Evolutionary conservation across 2,329 filamentous ascomycete species (phyloP).

Genomic region (Calonectria montana): DNA sequence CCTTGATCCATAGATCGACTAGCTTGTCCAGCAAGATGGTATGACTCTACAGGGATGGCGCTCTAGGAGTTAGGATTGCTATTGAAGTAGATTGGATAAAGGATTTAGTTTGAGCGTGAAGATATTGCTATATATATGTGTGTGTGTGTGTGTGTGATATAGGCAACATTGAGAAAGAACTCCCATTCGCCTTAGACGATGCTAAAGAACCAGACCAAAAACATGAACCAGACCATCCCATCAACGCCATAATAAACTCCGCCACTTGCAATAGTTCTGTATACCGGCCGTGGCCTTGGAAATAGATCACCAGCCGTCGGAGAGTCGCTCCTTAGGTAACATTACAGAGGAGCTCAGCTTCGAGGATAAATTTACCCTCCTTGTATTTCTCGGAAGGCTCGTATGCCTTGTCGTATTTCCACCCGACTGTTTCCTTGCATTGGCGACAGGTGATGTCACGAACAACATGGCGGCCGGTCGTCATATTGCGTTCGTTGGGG

Average conservation of each 20-base stretch:
- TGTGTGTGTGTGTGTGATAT: not conserved
- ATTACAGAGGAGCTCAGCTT: constrained; percentile 87
- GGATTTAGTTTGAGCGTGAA: constrained; percentile 11
- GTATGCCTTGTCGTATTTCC: constrained; percentile 99
- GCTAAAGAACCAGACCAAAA: constrained; percentile 10
- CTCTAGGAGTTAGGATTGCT: constrained; percentile 8
- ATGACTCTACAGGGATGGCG: constrained; percentile 15
- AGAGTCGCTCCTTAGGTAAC: constrained; percentile 63
- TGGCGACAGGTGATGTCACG: constrained; percentile 92
- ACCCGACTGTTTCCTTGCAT: constrained; percentile 93
- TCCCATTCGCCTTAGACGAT: constrained; percentile 28
- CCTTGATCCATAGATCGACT: not conserved
- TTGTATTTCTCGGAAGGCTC: constrained; percentile 96
- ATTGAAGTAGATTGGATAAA: constrained; percentile 8
- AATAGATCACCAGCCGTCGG: not conserved
- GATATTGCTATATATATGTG: not conserved
- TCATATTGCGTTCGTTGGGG: constrained; percentile 97
- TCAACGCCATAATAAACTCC: constrained; percentile 30
- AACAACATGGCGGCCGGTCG: constrained; percentile 93
- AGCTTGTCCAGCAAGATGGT: not conserved
- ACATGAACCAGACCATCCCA: constrained; percentile 23
- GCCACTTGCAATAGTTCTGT: not conserved
- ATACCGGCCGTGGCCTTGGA: not conserved
- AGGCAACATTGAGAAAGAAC: constrained; percentile 3
- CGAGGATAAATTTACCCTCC: constrained; percentile 97